Conservation (phyloP, 495 filamentous ascomycete genomes). For the Penicillium riverlandense region DNA sequence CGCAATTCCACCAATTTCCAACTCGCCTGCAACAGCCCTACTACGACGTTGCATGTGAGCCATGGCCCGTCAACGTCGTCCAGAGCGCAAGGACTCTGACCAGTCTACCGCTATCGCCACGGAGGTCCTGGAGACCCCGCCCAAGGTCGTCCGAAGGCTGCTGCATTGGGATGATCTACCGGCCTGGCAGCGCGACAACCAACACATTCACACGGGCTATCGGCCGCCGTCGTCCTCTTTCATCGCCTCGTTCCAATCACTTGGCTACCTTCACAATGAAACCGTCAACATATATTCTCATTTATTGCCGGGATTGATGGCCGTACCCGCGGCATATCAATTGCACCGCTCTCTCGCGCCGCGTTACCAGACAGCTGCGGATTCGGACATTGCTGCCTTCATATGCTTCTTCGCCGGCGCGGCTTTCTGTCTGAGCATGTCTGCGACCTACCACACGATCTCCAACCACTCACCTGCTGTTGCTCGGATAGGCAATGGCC, state of each 20-base stretch:
- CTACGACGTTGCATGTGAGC: constrained; percentile 17
- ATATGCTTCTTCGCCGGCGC: constrained; percentile 74
- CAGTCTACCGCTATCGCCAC: neutral
- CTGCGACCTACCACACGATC: constrained; percentile 70
- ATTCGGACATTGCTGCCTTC: constrained; percentile 63
- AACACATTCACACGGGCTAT: constrained; percentile 66
- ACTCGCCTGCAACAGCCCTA: constrained; percentile 2
- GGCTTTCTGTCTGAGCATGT: constrained; percentile 73
- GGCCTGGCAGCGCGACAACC: constrained; percentile 69
- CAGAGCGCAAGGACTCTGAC: constrained; percentile 9
- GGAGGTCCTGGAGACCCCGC: constrained; percentile 20
- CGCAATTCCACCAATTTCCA: constrained; percentile 3
- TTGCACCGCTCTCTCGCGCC: constrained; percentile 49
- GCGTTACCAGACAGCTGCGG: constrained; percentile 58
- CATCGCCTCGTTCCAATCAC: constrained; percentile 51
- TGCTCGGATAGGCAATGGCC: constrained; percentile 56
- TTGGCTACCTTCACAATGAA: constrained; percentile 84
- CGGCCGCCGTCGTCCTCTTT: constrained; percentile 63
- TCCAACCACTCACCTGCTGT: constrained; percentile 58
- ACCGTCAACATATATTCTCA: constrained; percentile 93
- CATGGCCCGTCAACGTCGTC: constrained; percentile 34
- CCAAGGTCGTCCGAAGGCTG: constrained; percentile 26
- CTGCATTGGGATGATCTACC: constrained; percentile 60
- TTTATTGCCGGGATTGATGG: constrained; percentile 48
- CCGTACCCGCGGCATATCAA: constrained; percentile 27